These are phyloP conservation scores for Phaeolepiota aurea DNA, from an alignment of 768 basidiomycete species.

Conservation along the genomic window DNA sequence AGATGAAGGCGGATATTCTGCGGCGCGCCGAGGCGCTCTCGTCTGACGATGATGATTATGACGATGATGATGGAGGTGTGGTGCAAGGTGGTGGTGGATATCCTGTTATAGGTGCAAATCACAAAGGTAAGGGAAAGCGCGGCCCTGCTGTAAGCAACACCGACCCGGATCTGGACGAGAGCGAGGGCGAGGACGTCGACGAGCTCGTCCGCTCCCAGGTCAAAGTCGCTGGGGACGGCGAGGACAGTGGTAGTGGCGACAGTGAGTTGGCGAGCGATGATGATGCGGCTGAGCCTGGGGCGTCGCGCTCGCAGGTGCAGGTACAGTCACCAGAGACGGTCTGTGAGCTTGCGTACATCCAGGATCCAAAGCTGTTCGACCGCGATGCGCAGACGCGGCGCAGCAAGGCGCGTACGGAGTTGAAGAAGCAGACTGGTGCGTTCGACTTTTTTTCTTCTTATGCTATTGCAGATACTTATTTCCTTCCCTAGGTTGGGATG, in stretches of 20 bases:
- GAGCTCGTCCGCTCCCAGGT: slow-evolving; percentile 26
- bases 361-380: slow-evolving; percentile 68
- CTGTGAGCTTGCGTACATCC: slow-evolving; percentile 71
- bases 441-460: not conserved
- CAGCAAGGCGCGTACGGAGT: slow-evolving; percentile 54
- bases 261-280: slow-evolving; percentile 19
- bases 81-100: slow-evolving; percentile 11
- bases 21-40: slow-evolving; percentile 63
- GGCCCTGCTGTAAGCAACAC: slow-evolving; percentile 20
- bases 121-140: slow-evolving; percentile 17
- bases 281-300: slow-evolving; percentile 23
- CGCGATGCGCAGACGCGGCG: slow-evolving; percentile 67
- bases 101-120: slow-evolving; percentile 3
- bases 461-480: slow-evolving; percentile 1
- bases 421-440: slow-evolving; percentile 63
- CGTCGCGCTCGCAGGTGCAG: slow-evolving; percentile 15
- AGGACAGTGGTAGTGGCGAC: slow-evolving; percentile 30
- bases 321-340: slow-evolving; percentile 44
- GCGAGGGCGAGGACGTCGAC: no score
- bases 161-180: slow-evolving; percentile 48
- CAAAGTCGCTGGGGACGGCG: slow-evolving; percentile 54
- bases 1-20: slow-evolving; percentile 80
- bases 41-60: slow-evolving; percentile 37
- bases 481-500: slow-evolving; percentile 50
- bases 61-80: slow-evolving; percentile 39